phyloP scores from a whole-genome alignment of 225 moss, liverwort and hornwort genomes.

The Sphagnum tenellum region DNA sequence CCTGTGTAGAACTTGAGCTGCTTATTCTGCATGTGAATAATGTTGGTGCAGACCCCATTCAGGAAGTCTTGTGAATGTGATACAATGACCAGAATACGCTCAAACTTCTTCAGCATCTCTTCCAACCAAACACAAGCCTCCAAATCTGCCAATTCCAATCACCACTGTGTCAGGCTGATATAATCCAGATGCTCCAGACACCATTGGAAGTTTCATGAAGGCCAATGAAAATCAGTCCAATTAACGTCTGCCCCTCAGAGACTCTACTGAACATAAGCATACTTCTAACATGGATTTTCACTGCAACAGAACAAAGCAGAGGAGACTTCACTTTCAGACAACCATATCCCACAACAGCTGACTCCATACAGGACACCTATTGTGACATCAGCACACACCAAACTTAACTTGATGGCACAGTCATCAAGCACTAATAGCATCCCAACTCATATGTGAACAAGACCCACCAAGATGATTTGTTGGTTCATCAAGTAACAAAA shows the following conservation, averaged over 20 bases:
- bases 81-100: conserved; percentile 79
- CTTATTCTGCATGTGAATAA: conserved; percentile 88
- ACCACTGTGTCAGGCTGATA: background rate
- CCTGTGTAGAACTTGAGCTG: conserved; percentile 81
- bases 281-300: too few species aligned
- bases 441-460: background rate
- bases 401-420: background rate
- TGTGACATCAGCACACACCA: background rate
- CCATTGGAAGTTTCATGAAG: background rate
- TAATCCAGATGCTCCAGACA: too few species aligned
- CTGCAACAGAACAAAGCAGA: background rate
- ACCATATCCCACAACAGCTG: conserved; percentile 7
- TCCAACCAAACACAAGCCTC: conserved; percentile 94
- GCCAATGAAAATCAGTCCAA: background rate
- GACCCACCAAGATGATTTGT: conserved; percentile 89
- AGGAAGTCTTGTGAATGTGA: conserved; percentile 89
- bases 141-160: conserved; percentile 36
- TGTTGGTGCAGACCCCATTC: conserved; percentile 84
- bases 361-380: background rate
- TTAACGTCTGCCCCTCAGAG: too few species aligned
- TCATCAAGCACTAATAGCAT: background rate
- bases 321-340: background rate
- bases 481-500: conserved; percentile 89
- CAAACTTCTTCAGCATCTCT: conserved; percentile 78
- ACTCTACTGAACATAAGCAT: too few species aligned